These are phyloP conservation scores for Acanthamoeba lenticulata DNA, from an alignment of 208 protist genomes.

Conservation along the genomic window DNA sequence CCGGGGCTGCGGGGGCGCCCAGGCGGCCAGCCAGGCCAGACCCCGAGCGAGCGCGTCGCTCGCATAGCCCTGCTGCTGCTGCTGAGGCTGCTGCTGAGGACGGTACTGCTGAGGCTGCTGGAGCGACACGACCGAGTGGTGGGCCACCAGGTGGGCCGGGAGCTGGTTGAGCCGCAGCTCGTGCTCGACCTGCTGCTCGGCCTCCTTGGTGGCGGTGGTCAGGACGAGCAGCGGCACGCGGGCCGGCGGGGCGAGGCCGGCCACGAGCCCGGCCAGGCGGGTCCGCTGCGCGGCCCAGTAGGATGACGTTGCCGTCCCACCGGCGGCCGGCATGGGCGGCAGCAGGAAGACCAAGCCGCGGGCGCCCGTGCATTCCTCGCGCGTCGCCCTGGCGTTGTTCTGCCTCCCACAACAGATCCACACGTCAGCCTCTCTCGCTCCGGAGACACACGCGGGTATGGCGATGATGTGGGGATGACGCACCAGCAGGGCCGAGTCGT, in stretches of 20 bases:
- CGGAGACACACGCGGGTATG: neutral
- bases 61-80: neutral
- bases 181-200: neutral
- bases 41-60: neutral
- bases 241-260: neutral
- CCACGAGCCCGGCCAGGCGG: neutral
- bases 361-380: neutral
- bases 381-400: neutral
- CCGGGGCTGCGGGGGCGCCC: neutral
- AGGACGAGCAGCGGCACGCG: neutral
- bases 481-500: neutral
- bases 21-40: neutral
- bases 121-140: neutral
- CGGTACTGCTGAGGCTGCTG: neutral
- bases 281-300: neutral
- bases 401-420: neutral
- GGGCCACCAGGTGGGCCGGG: neutral
- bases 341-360: neutral
- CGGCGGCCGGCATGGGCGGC: neutral
- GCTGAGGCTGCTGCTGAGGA: neutral
- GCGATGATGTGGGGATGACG: neutral
- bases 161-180: neutral
- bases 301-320: neutral
- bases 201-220: neutral
- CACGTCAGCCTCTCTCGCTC: neutral